These are phyloP conservation scores for Orobanche coerulescens DNA, from an alignment of 257 asterid genomes.

Conservation along the genomic window DNA sequence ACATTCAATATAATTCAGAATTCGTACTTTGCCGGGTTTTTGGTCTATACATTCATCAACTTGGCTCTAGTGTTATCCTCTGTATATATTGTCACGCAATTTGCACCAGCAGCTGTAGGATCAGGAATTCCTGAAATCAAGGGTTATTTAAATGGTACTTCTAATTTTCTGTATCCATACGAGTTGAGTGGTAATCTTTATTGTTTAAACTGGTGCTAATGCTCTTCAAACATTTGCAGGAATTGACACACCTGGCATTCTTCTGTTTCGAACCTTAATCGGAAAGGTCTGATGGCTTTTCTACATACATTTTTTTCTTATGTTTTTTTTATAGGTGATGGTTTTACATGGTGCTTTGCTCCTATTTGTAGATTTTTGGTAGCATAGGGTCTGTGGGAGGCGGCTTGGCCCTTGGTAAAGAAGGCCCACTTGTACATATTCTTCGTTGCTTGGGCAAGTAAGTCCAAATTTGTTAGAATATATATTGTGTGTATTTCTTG, in stretches of 20 bases:
- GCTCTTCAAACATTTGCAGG: constrained; percentile 41
- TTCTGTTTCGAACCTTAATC: constrained; percentile 84
- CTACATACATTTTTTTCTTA: constrained; percentile 10
- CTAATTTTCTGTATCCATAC: neutral
- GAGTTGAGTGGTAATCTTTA: constrained; percentile 10
- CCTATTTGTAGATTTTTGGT: constrained; percentile 66
- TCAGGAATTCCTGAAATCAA: constrained; percentile 99
- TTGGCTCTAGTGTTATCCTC: constrained; percentile 89
- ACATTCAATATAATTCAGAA: constrained; percentile 86
- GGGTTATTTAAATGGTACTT: constrained; percentile 88
- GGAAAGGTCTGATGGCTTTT: constrained; percentile 81
- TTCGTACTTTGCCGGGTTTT: constrained; percentile 84
- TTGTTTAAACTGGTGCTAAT: constrained; percentile 22
- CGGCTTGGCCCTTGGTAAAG: constrained; percentile 98
- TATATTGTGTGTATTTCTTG: constrained; percentile 1
- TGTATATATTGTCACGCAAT: constrained; percentile 70
- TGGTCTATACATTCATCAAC: constrained; percentile 74
- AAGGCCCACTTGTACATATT: constrained; percentile 98
- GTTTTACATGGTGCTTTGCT: constrained; percentile 2
- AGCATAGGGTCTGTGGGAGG: constrained; percentile 99
- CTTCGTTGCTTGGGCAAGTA: constrained; percentile 98
- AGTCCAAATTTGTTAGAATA: constrained; percentile 22
- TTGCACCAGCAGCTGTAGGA: constrained; percentile 99
- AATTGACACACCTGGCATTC: constrained; percentile 91
- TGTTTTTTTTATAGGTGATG: neutral